Evolutionary conservation across 2,329 filamentous ascomycete genomes (phyloP).

Genomic region (Pseudogymnoascus sp.): DNA sequence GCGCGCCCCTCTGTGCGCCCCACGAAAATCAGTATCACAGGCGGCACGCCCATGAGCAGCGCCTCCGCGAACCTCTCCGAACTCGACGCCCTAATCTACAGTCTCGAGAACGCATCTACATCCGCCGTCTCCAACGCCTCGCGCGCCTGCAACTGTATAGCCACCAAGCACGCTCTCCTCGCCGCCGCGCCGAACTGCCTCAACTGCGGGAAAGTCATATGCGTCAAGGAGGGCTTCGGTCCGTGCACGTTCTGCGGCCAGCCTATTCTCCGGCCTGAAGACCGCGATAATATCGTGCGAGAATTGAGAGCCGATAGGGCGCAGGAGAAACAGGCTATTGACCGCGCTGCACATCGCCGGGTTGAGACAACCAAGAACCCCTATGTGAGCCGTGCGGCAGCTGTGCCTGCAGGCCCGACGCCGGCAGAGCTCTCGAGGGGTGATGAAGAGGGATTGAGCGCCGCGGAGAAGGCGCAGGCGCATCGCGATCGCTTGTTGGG

Average conservation of each 20-base stretch:
- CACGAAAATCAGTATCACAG: conserved; percentile 65
- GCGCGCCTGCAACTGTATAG: conserved; percentile 80
- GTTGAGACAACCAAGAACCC: conserved; percentile 45
- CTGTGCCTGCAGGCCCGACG: conserved; percentile 2
- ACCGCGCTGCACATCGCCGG: conserved; percentile 62
- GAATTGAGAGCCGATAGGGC: conserved; percentile 80
- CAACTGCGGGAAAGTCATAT: conserved; percentile 89
- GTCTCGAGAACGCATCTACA: conserved; percentile 87
- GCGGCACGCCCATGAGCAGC: conserved; percentile 76
- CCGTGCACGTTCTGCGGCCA: conserved; percentile 86
- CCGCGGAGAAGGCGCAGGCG: conserved; percentile 45
- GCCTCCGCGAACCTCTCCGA: conserved; percentile 66
- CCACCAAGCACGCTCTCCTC: conserved; percentile 77
- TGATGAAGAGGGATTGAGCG: conserved; percentile 13
- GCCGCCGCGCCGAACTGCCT: conserved; percentile 90
- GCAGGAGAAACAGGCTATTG: conserved; percentile 74
- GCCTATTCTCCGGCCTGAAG: conserved; percentile 61
- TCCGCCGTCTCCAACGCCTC: conserved; percentile 55
- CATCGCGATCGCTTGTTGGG: conserved; percentile 60
- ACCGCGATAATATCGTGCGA: conserved; percentile 79
- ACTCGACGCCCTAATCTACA: conserved; percentile 73
- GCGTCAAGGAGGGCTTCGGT: conserved; percentile 85
- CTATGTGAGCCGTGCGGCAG: background rate
- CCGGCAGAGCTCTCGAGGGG: conserved; percentile 15
- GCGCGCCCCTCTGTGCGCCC: conserved; percentile 41